These are phyloP conservation scores for Metschnikowia koreensis DNA, from an alignment of 805 yeast species.

Conservation along the genomic window DNA sequence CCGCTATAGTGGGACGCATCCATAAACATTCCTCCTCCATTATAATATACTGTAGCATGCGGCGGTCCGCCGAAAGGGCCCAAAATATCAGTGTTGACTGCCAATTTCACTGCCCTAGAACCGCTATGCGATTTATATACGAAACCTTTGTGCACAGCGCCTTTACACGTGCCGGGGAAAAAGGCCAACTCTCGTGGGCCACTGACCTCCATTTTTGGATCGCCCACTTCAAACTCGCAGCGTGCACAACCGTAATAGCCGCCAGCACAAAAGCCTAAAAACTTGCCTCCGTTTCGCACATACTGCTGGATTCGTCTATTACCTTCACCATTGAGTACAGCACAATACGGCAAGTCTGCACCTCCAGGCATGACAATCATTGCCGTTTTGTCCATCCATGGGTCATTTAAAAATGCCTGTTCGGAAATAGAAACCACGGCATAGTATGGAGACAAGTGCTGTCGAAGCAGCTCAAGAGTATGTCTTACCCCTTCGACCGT, in stretches of 20 bases:
- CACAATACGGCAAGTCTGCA: constrained; percentile 86
- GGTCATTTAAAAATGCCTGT: constrained; percentile 59
- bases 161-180: constrained; percentile 81
- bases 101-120: constrained; percentile 56
- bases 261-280: constrained; percentile 92
- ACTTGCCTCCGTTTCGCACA: constrained; percentile 77
- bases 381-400: constrained; percentile 83
- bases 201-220: constrained; percentile 68
- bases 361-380: constrained; percentile 93
- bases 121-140: constrained; percentile 75
- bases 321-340: constrained; percentile 67
- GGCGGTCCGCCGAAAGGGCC: constrained; percentile 12
- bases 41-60: constrained; percentile 53
- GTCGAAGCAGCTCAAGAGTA: constrained; percentile 70
- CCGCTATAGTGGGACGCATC: constrained; percentile 57
- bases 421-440: constrained; percentile 77
- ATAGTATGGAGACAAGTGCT: constrained; percentile 79
- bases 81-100: constrained; percentile 34
- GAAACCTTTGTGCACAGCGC: constrained; percentile 80
- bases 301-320: constrained; percentile 58
- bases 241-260: constrained; percentile 77
- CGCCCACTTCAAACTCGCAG: constrained; percentile 83
- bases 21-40: constrained; percentile 88
- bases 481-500: constrained; percentile 85
- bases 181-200: constrained; percentile 82